These are phyloP conservation scores for Chalaropsis thielavioides DNA, from an alignment of 2,329 filamentous ascomycete genomes.

Conservation along the genomic window DNA sequence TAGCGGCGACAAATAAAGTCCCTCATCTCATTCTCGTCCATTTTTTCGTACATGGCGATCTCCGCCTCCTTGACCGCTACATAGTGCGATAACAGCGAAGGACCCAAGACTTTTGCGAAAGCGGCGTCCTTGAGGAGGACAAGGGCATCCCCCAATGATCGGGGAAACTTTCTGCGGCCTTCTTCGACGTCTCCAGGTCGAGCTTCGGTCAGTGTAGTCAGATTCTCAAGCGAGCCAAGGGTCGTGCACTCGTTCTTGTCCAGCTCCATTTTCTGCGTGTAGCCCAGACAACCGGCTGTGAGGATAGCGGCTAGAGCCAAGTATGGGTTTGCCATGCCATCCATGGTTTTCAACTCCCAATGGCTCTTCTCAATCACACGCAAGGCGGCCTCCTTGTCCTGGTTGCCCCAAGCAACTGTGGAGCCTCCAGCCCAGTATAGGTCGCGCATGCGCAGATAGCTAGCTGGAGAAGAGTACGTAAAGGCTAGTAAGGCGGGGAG, in stretches of 20 bases:
- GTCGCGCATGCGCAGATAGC: slow-evolving; percentile 54
- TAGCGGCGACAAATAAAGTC: slow-evolving; percentile 54
- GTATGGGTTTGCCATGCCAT: slow-evolving; percentile 68
- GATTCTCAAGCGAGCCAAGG: slow-evolving; percentile 38
- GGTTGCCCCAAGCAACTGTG: slow-evolving; percentile 67
- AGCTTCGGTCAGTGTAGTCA: too few species aligned
- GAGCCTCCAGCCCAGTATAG: slow-evolving; percentile 65
- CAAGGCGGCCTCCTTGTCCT: slow-evolving; percentile 64
- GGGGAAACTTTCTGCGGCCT: slow-evolving; percentile 30
- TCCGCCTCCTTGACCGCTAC: slow-evolving; percentile 45
- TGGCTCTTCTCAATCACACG: slow-evolving; percentile 51
- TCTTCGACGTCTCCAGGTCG: background rate
- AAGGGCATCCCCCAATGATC: slow-evolving; percentile 40
- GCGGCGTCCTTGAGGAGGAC: slow-evolving; percentile 34
- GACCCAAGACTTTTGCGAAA: slow-evolving; percentile 33
- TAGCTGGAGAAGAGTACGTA: slow-evolving; percentile 47
- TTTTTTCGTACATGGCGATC: slow-evolving; percentile 33
- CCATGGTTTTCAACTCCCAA: slow-evolving; percentile 68
- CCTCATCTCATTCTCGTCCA: slow-evolving; percentile 34
- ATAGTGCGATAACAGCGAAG: slow-evolving; percentile 41
- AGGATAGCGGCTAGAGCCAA: slow-evolving; percentile 33
- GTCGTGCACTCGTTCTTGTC: slow-evolving; percentile 36
- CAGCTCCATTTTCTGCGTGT: slow-evolving; percentile 24
- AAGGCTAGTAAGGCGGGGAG: slow-evolving; percentile 55
- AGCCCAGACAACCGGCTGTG: slow-evolving; percentile 22